Evolutionary conservation across 129 eudicot species (phyloP), one percentile per base, ranked within the genome.

Genomic region (Flaveria sonorensis): DNA sequence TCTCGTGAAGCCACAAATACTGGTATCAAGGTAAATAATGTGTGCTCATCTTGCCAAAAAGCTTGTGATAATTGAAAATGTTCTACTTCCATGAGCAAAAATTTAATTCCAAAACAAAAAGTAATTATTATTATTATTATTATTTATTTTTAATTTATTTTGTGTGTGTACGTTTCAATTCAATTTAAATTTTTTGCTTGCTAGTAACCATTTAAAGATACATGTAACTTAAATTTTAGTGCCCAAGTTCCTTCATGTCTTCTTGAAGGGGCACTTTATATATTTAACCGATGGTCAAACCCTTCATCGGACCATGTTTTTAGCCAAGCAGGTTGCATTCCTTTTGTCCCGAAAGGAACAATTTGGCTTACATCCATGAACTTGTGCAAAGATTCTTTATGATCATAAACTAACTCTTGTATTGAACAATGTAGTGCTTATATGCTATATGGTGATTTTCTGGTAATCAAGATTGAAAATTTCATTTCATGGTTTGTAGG

Each of bases 1-100:
- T 85, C 99, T 36, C 97, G 97, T 67, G 99, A 95, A 87, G 99
- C 99, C 79, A 95, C 99, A 51, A 83, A 95, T 83, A 91, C 94
- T 30, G 99, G 99, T 70, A 91, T 95, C 77, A 95, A 91, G 97
- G 99, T 95, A 47, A 40, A 36, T 68, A 74, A 32, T 63, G 64
- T 15, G 28, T 68, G 76, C 20, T 16, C 60, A 55, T 23, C 24
- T 21, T 39, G 57, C 68, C 28, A 57, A 70, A 57, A 46, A 75
- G 24, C 48, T 28, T 47, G 63, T 30, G 46, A 1, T 70, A 23
- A 16, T 47, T 20, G 69, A 68, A 53, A 68, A 10, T 21, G 39
- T 20, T 66, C 7, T 51, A 66, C 74, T 55, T 77, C 20, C 21
- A 13, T 19, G 12, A 26, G 10, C 59, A 62, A 26, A 63, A 47